A percentile compares a stretch with the other conserved stretches of the same genome.
Conservation (phyloP, 2,329 filamentous ascomycete species). For the Fusarium pseudograminearum region DNA sequence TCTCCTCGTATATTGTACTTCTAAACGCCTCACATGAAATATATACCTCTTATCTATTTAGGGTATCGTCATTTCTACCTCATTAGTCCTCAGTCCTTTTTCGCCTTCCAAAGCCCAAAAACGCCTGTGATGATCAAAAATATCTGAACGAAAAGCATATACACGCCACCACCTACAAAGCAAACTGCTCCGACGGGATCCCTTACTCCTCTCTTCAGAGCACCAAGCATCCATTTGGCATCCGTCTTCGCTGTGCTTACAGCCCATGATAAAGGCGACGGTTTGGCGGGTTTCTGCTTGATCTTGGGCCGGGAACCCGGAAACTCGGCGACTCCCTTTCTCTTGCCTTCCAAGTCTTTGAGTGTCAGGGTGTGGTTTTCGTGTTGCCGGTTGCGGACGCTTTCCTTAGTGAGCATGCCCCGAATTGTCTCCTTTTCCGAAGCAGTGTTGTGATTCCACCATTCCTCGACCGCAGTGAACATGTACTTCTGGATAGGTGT, state of each 20-base stretch:
- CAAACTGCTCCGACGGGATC: conserved; percentile 32
- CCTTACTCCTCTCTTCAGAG: conserved; percentile 29
- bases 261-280: conserved; percentile 44
- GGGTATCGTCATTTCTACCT: background rate
- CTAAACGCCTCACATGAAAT: background rate
- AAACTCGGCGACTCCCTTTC: conserved; percentile 44
- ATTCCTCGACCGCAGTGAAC: conserved; percentile 82
- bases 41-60: background rate
- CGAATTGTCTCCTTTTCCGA: conserved; percentile 42
- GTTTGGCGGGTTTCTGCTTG: conserved; percentile 33
- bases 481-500: conserved; percentile 84
- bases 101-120: conserved; percentile 7
- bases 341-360: conserved; percentile 43
- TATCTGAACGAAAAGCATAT: conserved; percentile 23
- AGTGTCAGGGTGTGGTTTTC: conserved; percentile 48
- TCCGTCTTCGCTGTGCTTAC: conserved; percentile 36
- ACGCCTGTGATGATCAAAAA: conserved; percentile 17
- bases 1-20: background rate
- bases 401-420: conserved; percentile 46
- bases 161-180: conserved; percentile 21
- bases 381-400: conserved; percentile 44
- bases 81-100: conserved; percentile 9
- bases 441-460: conserved; percentile 68
- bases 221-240: conserved; percentile 33
- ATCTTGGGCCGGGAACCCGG: conserved; percentile 46